Percentiles rank a stretch among this genome's conserved stretches.
Conservation (phyloP, 2,329 filamentous ascomycete species). For the Trichoderma sp. region DNA sequence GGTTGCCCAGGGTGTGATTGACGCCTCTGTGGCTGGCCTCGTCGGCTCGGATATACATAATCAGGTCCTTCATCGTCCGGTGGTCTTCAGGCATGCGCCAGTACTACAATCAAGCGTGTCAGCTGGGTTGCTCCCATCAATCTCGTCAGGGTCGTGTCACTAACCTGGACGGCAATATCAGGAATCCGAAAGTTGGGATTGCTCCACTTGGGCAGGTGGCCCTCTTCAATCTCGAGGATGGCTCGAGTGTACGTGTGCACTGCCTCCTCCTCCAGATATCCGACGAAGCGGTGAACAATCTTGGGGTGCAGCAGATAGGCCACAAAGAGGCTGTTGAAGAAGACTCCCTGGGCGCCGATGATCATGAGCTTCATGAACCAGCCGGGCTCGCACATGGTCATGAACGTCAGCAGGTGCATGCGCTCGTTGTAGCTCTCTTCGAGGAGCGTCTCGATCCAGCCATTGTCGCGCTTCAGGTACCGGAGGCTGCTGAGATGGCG, state of each 20-base stretch:
- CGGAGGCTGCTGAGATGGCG: conserved; percentile 83
- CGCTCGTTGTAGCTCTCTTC: conserved; percentile 92
- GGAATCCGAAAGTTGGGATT: conserved; percentile 71
- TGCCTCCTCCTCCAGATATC: conserved; percentile 95
- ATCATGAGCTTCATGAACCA: conserved; percentile 93
- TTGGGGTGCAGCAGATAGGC: conserved; percentile 84
- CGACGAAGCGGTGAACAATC: conserved; percentile 92
- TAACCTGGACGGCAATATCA: conserved; percentile 74
- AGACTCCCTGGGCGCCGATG: conserved; percentile 89
- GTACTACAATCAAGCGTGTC: conserved; percentile 53
- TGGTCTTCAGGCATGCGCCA: conserved; percentile 90
- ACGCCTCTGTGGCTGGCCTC: conserved; percentile 91
- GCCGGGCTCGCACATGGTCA: conserved; percentile 77
- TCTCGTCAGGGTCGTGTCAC: conserved; percentile 16
- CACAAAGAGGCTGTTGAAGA: conserved; percentile 93
- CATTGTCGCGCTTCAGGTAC: conserved; percentile 87
- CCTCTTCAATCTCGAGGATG: conserved; percentile 81
- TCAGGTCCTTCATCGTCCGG: conserved; percentile 79
- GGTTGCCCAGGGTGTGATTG: conserved; percentile 90
- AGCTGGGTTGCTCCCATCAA: neutral
- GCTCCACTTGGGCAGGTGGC: conserved; percentile 81
- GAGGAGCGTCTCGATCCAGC: conserved; percentile 91
- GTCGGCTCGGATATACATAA: conserved; percentile 87
- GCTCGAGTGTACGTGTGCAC: conserved; percentile 93
- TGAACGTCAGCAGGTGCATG: conserved; percentile 90